Conservation (phyloP, 495 filamentous ascomycete genomes). For the Penicillium atrosanguineum region DNA sequence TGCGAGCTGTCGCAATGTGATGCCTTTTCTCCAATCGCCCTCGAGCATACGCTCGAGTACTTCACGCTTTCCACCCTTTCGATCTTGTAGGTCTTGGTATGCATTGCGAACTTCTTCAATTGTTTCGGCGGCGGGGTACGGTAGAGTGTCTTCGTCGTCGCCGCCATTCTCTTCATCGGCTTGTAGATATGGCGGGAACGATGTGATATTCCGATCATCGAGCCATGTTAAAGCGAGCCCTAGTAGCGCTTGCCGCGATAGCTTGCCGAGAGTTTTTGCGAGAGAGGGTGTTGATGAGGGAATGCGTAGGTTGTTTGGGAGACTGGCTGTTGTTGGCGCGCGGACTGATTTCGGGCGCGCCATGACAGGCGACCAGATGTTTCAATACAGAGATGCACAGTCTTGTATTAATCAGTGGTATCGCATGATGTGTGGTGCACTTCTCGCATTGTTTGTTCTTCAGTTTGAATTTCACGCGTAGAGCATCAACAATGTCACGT, state of each 20-base stretch:
- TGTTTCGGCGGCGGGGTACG: conserved; percentile 61
- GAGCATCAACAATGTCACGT: conserved; percentile 25
- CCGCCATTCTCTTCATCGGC: conserved; percentile 18
- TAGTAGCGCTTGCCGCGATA: conserved; percentile 68
- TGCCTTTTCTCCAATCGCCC: conserved; percentile 78
- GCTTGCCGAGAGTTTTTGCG: conserved; percentile 59
- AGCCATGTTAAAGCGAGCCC: conserved; percentile 73
- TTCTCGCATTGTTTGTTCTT: conserved; percentile 1
- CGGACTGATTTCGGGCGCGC: conserved; percentile 41
- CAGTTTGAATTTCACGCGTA: conserved; percentile 5
- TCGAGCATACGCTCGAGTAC: conserved; percentile 73
- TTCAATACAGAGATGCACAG: neutral
- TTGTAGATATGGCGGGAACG: conserved; percentile 47
- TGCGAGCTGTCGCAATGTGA: conserved; percentile 74
- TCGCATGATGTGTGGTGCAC: conserved; percentile 1
- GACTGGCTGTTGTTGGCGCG: conserved; percentile 48
- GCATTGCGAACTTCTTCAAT: conserved; percentile 59
- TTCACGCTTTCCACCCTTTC: conserved; percentile 70
- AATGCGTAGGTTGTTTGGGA: conserved; percentile 57
- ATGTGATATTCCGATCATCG: conserved; percentile 54
- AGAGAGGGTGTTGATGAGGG: conserved; percentile 62
- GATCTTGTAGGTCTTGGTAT: conserved; percentile 53
- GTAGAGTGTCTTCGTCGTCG: conserved; percentile 44
- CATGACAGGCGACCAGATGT: conserved; percentile 22
- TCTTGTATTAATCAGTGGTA: neutral